Base-by-base conservation (phyloP, 2,329 filamentous ascomycete species). In the Chrysosporium keratinophilum region DNA sequence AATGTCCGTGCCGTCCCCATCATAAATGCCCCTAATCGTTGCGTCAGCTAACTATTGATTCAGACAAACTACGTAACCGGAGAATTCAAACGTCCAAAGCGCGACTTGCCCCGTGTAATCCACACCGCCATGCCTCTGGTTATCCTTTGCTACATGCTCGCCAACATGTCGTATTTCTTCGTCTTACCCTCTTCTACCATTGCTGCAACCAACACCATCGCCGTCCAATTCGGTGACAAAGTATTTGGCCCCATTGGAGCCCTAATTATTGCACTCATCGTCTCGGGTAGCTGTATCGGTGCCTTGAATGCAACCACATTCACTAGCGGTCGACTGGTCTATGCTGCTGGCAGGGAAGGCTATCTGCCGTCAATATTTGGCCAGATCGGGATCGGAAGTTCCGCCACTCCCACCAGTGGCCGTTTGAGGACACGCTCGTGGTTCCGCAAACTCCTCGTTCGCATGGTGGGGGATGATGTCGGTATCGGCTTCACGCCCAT, bases 31-130 rank as follows among this genome's bases (percentile, higher is more conserved):
- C n/a, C 5, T 35, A 37, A 28, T 4, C 7, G 51, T 43, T 1
- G 51, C 31, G 31, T n/a, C 5, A 11, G n/a, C 54, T 55, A 37
- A 50, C 34, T 50, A 34, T 9, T 44, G 12, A 54, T 40, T 56
- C 59, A 93, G 88, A 95, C 91, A 58, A 98, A 96, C 71, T 98
- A 96, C 65, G 93, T 98, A 5, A 89, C 94, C 0, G 93, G 90
- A 62, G 93, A 98, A 71, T 97, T 98, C 74, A 86, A 89, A 63
- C 90, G 96, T 65, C 88, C 93, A 0, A 80, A 80, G 46, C 83
- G 89, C 58, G 93, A 98, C 67, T 82, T 98, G 9, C 93, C 93
- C 0, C 83, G 88, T 19, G 90, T 96, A 23, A 95, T 98, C 54
- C 93, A 98, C 71, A 95, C 91, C 0, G 90, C 91, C 12, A 93